phyloP scores from a whole-genome alignment of 805 yeast genomes.

The Kodamaea kaohsiungensis region DNA sequence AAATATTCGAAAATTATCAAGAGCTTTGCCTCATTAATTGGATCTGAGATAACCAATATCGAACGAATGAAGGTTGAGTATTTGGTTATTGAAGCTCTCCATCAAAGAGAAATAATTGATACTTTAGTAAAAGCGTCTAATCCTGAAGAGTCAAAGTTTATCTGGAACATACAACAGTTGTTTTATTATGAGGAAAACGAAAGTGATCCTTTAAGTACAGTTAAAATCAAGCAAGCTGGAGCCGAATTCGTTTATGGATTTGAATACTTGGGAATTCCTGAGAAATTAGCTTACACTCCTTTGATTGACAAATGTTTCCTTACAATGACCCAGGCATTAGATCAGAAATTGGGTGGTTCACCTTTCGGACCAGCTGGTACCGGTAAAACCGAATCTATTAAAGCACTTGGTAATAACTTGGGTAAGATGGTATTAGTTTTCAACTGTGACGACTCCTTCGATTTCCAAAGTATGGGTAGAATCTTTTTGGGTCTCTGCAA shows the following conservation, averaged over 20 bases:
- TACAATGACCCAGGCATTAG: conserved; percentile 72
- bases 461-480: conserved; percentile 74
- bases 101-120: conserved; percentile 45
- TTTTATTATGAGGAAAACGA: conserved; percentile 37
- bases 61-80: conserved; percentile 53
- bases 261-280: conserved; percentile 78
- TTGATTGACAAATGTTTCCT: conserved; percentile 62
- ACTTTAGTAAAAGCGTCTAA: conserved; percentile 10
- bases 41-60: conserved; percentile 22
- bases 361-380: conserved; percentile 98
- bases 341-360: conserved; percentile 80
- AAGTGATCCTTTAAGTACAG: conserved; percentile 28
- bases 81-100: conserved; percentile 66
- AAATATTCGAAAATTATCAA: conserved; percentile 16
- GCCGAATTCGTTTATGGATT: conserved; percentile 64
- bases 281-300: conserved; percentile 75
- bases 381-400: conserved; percentile 90
- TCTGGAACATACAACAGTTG: conserved; percentile 56
- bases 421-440: conserved; percentile 85
- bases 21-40: conserved; percentile 27
- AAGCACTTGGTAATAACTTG: conserved; percentile 75
- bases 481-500: conserved; percentile 76
- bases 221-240: conserved; percentile 55
- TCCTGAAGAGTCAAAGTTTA: conserved; percentile 18
- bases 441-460: conserved; percentile 89